Conservation (phyloP, 2,329 filamentous ascomycete genomes). For the Exophiala aquamarina region DNA sequence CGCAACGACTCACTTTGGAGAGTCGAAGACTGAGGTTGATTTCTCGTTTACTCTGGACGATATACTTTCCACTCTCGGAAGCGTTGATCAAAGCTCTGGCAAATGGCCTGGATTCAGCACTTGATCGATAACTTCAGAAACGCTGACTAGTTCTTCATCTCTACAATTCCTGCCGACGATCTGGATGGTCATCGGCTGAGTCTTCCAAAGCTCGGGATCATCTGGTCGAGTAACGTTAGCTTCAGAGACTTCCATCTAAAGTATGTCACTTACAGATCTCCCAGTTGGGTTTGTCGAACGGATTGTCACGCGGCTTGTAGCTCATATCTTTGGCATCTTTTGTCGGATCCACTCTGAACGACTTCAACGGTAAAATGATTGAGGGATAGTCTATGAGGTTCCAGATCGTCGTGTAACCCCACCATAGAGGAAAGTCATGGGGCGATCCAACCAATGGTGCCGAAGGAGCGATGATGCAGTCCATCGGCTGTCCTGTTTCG, state of each 20-base stretch:
- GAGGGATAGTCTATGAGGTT: conserved; percentile 68
- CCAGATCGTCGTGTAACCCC: conserved; percentile 67
- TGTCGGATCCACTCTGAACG: conserved; percentile 38
- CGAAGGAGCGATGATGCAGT: conserved; percentile 7
- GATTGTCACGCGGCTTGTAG: conserved; percentile 14
- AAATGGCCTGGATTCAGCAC: neutral
- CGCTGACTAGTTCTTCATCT: conserved; percentile 50
- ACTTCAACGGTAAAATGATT: conserved; percentile 54
- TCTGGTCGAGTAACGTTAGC: conserved; percentile 19
- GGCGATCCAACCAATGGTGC: conserved; percentile 35
- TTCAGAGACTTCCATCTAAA: neutral
- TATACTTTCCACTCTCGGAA: conserved; percentile 1
- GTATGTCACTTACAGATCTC: conserved; percentile 35
- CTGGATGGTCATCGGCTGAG: conserved; percentile 54
- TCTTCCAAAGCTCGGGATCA: conserved; percentile 47
- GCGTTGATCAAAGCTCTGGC: neutral
- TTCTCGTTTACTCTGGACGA: neutral
- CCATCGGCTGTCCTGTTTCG: conserved; percentile 21
- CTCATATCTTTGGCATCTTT: conserved; percentile 35
- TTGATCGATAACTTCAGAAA: conserved; percentile 5
- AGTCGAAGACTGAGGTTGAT: neutral
- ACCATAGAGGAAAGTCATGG: conserved; percentile 55
- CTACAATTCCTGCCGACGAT: conserved; percentile 53
- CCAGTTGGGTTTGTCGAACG: conserved; percentile 47
- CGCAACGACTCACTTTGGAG: neutral